Conservation (phyloP, 2,329 filamentous ascomycete genomes). For the Curvularia sp. region DNA sequence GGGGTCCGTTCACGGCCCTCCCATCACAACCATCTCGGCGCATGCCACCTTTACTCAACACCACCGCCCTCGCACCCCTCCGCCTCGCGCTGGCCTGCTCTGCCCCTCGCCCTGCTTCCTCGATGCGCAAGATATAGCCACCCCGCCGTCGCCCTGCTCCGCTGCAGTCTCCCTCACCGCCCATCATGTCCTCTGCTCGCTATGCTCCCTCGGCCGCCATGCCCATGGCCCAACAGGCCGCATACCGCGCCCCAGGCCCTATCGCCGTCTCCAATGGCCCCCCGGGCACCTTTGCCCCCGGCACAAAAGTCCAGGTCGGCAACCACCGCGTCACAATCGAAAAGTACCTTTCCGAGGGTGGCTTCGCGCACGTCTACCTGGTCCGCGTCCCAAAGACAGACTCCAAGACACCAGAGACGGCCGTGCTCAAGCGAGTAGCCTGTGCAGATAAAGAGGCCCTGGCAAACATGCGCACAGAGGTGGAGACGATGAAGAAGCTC, state of each 20-base stretch:
- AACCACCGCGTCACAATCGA: slow-evolving; percentile 92
- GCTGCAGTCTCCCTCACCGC: slow-evolving; percentile 44
- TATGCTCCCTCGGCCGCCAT: slow-evolving; percentile 47
- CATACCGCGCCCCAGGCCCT: slow-evolving; percentile 44
- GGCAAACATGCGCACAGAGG: slow-evolving; percentile 95
- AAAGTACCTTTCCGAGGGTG: slow-evolving; percentile 96
- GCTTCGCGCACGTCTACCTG: slow-evolving; percentile 97
- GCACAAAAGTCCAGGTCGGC: slow-evolving; percentile 96
- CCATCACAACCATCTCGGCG: slow-evolving; percentile 18
- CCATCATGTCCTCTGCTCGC: slow-evolving; percentile 50
- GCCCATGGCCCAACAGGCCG: slow-evolving; percentile 46
- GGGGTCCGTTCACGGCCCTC: slow-evolving; percentile 19
- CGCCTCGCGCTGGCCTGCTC: slow-evolving; percentile 13
- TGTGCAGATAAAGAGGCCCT: slow-evolving; percentile 95
- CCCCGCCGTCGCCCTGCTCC: slow-evolving; percentile 38
- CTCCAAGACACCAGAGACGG: slow-evolving; percentile 77
- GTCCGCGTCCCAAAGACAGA: slow-evolving; percentile 79
- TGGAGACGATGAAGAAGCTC: slow-evolving; percentile 99
- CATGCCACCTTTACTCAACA: slow-evolving; percentile 23
- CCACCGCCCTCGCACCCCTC: slow-evolving; percentile 23
- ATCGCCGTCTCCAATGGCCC: slow-evolving; percentile 49
- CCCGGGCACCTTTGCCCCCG: slow-evolving; percentile 83
- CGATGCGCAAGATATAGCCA: slow-evolving; percentile 45
- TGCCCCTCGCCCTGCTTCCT: slow-evolving; percentile 18
- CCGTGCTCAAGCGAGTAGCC: slow-evolving; percentile 92